Conservation (phyloP, 768 basidiomycete species). For the Naganishia friedmannii region DNA sequence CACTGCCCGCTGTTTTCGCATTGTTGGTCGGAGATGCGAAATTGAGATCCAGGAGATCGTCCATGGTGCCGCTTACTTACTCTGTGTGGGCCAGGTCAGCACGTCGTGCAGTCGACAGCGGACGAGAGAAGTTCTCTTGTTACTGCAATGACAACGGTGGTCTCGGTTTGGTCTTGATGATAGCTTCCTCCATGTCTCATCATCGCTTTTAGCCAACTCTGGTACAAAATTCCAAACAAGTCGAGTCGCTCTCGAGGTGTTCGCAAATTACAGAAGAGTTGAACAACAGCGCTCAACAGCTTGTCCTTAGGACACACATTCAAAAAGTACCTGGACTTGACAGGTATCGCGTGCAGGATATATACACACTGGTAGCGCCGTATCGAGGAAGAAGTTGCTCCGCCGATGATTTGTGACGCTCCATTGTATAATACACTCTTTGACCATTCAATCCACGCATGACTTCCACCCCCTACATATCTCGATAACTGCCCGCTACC, state of each 20-base stretch:
- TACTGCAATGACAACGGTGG: too few relatives aligned
- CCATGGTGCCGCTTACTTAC: slow-evolving; percentile 34
- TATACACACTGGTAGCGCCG: neutral
- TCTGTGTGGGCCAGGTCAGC: neutral
- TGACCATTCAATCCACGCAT: neutral
- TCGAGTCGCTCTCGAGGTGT: too few relatives aligned
- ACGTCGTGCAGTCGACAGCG: neutral
- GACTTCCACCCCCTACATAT: neutral
- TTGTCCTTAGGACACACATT: too few relatives aligned
- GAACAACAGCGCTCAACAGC: neutral
- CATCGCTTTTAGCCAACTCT: neutral
- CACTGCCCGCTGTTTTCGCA: neutral
- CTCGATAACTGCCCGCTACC: slow-evolving; percentile 20
- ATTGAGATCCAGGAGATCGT: slow-evolving; percentile 50
- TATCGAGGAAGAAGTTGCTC: too few relatives aligned
- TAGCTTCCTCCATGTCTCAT: neutral
- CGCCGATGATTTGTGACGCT: neutral
- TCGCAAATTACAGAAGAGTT: neutral
- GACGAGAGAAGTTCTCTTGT: neutral
- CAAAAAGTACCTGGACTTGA: too few relatives aligned
- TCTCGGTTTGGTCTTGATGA: neutral
- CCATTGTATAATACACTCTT: neutral
- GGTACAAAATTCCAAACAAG: too few relatives aligned
- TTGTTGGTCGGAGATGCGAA: slow-evolving; percentile 38
- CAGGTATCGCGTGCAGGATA: neutral